Base-by-base conservation (phyloP, 352 stramenopile species). In the Phytopythium delawarense region DNA sequence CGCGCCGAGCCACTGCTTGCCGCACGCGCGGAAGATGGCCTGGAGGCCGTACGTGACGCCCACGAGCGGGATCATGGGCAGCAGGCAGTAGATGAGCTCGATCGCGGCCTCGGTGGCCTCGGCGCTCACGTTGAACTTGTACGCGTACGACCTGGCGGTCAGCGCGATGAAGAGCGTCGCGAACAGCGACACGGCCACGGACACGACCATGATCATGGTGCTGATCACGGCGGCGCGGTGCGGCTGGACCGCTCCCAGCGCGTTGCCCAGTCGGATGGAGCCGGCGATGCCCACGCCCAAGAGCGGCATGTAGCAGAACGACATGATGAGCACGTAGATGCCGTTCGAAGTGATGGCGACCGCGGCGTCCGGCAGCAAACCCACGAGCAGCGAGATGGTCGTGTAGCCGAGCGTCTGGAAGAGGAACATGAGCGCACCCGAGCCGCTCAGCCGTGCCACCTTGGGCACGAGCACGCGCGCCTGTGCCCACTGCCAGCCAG, bases 251-350 rank as follows among this genome's bases (percentile, higher is more conserved):
- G 67, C 72, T 7, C 64, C 70, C 9, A 73, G 57, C 13, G 72
- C 65, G 40, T 78, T 80, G 34, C 72, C 67, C 16, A 80, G 67
- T 7, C 69, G 72, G 37, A 78, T 70, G 48, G 72, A 70, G 8
- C 66, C 68, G 18, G 66, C 69, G 48, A 74, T 64, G 35, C 60
- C 64, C 11, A 79, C 56, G n/a, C 55, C 64, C 6, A 70, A 46
- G 25, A 77, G 61, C 42, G 71, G 63, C 69, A 76, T 66, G 56
- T 72, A 65, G 21, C 59, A 64, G 16, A 79, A 67, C 4, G 63
- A 63, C 45, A 71, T 58, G 16, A 75, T 56, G 21, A 63, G 67
- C 37, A 65, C 62, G 54, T 75, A 72, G 61, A 75, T 77, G 53
- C 67, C 63, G 46, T 76, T 75, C 9, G 72, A 71, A 5, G 65